Evolutionary conservation across 148 eudicot genomes (phyloP).

Genomic region (Dianthus caryophyllus): DNA sequence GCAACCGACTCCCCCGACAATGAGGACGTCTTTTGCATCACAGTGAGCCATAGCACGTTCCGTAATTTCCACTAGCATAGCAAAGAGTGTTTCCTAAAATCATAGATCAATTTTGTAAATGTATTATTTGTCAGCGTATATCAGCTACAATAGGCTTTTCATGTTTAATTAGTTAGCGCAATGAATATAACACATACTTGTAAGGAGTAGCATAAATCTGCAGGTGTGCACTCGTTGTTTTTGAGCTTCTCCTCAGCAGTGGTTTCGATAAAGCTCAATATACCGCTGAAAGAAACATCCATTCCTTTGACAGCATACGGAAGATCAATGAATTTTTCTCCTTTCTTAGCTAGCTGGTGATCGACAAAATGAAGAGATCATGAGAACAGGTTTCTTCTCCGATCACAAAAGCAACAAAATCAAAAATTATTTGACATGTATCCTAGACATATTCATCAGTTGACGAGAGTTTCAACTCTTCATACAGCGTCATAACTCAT

Average conservation of each 20-base stretch:
- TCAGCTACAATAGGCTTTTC: background rate
- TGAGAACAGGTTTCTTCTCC: background rate
- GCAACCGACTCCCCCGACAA: slow-evolving; percentile 98
- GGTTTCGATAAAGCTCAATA: slow-evolving; percentile 81
- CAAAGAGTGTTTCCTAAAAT: slow-evolving; percentile 79
- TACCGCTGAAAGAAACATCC: slow-evolving; percentile 97
- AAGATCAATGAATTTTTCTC: slow-evolving; percentile 81
- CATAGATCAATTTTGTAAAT: background rate
- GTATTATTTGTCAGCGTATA: no score
- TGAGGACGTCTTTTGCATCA: slow-evolving; percentile 82
- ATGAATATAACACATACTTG: slow-evolving; percentile 44
- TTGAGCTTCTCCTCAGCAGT: slow-evolving; percentile 84
- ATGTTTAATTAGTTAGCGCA: background rate
- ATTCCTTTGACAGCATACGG: slow-evolving; percentile 97
- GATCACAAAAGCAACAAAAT: no score
- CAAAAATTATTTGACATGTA: no score
- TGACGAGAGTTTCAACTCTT: no score
- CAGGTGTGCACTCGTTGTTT: slow-evolving; percentile 86
- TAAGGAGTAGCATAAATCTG: slow-evolving; percentile 90
- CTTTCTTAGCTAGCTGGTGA: slow-evolving; percentile 89
- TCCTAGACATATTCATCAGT: no score
- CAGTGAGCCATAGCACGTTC: slow-evolving; percentile 99
- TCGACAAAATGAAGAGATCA: slow-evolving; percentile 1
- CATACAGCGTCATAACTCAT: no score
- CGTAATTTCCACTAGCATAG: slow-evolving; percentile 98